Evolutionary conservation across 495 filamentous ascomycete species (phyloP).

Genomic region (Podospora didyma): DNA sequence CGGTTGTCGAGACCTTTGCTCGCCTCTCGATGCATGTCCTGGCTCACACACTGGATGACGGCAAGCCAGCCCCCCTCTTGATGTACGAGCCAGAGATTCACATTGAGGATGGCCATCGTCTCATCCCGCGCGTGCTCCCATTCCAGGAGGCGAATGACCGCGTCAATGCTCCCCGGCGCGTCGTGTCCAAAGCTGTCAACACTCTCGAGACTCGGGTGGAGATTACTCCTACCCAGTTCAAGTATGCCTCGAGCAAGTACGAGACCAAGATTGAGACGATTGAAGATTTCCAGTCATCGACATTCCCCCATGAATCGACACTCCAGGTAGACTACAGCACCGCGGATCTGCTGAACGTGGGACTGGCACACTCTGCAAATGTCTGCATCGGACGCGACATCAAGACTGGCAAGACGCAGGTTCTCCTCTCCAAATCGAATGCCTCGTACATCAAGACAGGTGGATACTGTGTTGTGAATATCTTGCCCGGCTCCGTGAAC

Average conservation of each 20-base stretch:
- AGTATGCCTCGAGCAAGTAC: constrained; percentile 10
- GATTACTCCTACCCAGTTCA: constrained; percentile 14
- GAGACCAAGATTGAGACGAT: constrained; percentile 7
- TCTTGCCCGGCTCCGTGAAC: neutral
- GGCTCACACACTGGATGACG: neutral
- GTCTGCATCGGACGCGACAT: constrained; percentile 30
- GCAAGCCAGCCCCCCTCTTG: constrained; percentile 20
- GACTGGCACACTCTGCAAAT: constrained; percentile 3
- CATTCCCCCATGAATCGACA: neutral
- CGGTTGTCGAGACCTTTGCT: constrained; percentile 25
- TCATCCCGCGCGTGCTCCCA: constrained; percentile 37
- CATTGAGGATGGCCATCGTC: constrained; percentile 21
- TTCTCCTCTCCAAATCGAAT: constrained; percentile 28
- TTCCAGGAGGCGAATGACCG: constrained; percentile 34
- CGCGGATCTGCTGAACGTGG: constrained; percentile 20
- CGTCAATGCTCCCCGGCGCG: constrained; percentile 34
- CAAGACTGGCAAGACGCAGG: constrained; percentile 14
- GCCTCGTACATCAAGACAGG: constrained; percentile 25
- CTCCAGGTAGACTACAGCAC: constrained; percentile 40
- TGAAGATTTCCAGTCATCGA: neutral
- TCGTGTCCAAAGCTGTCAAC: constrained; percentile 27
- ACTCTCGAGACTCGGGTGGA: constrained; percentile 26
- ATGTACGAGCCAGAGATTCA: constrained; percentile 36
- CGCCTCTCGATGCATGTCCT: constrained; percentile 14
- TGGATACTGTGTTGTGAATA: neutral